These are phyloP conservation scores for Tylopilus orsonianus DNA, from an alignment of 1,284 basidiomycete genomes.

Conservation along the genomic window DNA sequence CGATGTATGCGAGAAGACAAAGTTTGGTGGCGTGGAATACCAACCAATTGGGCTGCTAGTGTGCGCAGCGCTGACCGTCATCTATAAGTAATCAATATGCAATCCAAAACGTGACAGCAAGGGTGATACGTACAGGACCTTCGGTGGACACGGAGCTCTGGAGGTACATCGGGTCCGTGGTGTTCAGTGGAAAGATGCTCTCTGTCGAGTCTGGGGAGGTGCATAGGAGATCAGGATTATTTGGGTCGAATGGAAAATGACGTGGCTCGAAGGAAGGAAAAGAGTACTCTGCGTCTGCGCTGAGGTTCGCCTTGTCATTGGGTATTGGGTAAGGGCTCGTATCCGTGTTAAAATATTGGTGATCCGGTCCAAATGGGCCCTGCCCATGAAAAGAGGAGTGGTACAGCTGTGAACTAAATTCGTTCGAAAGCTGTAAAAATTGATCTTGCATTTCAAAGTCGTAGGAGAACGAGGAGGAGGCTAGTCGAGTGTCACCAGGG, in stretches of 20 bases:
- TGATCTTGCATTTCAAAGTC: too few species aligned
- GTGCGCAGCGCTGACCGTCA: not conserved
- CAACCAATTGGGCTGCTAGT: not conserved
- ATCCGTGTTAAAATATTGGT: not conserved
- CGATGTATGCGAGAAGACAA: not conserved
- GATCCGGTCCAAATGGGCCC: not conserved
- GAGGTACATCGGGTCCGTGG: not conserved
- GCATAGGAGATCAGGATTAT: too few species aligned
- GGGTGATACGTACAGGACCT: conserved; percentile 6
- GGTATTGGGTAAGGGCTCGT: not conserved
- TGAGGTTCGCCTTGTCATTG: too few species aligned
- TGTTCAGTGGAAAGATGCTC: not conserved
- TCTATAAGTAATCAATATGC: conserved; percentile 3
- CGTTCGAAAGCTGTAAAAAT: too few species aligned
- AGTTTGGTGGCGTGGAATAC: not conserved
- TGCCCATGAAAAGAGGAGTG: not conserved
- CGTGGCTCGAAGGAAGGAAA: too few species aligned
- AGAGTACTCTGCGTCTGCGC: too few species aligned
- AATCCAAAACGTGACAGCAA: not conserved
- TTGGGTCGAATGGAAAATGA: not conserved
- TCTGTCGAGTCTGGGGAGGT: not conserved
- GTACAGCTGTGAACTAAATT: not conserved
- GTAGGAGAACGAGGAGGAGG: too few species aligned
- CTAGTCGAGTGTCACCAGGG: too few species aligned
- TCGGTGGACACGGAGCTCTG: not conserved